A percentile compares a stretch with the other conserved stretches of the same genome.
phyloP scores from a whole-genome alignment of 768 basidiomycete species.

The Lactifluus piperatus region DNA sequence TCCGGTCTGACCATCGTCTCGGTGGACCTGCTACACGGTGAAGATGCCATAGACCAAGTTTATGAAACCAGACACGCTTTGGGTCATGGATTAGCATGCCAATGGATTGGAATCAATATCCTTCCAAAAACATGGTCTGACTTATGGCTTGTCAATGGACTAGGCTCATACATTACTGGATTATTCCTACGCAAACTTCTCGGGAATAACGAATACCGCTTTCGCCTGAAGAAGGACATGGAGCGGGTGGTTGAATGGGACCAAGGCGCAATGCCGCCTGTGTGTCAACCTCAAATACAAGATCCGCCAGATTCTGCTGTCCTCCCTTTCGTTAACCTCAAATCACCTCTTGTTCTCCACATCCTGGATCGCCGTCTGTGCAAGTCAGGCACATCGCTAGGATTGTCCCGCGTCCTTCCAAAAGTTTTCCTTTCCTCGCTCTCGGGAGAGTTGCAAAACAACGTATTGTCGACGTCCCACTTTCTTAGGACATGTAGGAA shows the following conservation, averaged over 20 bases:
- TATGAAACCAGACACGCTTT: constrained; percentile 83
- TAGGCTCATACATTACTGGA: constrained; percentile 84
- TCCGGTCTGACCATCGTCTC: constrained; percentile 76
- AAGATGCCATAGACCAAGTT: constrained; percentile 88
- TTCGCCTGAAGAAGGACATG: constrained; percentile 93
- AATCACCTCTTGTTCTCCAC: constrained; percentile 92
- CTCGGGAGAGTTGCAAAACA: constrained; percentile 81
- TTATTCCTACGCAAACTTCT: constrained; percentile 80
- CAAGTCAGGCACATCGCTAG: constrained; percentile 91
- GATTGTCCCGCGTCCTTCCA: constrained; percentile 88
- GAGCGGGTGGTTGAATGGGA: constrained; percentile 84
- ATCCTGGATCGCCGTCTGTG: constrained; percentile 90
- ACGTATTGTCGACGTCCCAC: constrained; percentile 78
- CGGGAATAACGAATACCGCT: constrained; percentile 96
- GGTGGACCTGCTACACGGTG: constrained; percentile 76
- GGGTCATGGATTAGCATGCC: constrained; percentile 82
- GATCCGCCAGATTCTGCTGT: constrained; percentile 78
- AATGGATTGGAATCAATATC: constrained; percentile 97
- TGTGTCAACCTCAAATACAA: constrained; percentile 80
- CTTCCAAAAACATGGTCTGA: constrained; percentile 90
- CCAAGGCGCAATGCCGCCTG: constrained; percentile 80
- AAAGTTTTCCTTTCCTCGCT: constrained; percentile 92
- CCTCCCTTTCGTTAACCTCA: constrained; percentile 87
- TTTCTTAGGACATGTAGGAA: constrained; percentile 91
- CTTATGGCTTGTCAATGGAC: constrained; percentile 92